These are phyloP conservation scores for Globomyces pollinis-pini DNA, from an alignment of 192 early-diverging fungal genomes.

Conservation along the genomic window DNA sequence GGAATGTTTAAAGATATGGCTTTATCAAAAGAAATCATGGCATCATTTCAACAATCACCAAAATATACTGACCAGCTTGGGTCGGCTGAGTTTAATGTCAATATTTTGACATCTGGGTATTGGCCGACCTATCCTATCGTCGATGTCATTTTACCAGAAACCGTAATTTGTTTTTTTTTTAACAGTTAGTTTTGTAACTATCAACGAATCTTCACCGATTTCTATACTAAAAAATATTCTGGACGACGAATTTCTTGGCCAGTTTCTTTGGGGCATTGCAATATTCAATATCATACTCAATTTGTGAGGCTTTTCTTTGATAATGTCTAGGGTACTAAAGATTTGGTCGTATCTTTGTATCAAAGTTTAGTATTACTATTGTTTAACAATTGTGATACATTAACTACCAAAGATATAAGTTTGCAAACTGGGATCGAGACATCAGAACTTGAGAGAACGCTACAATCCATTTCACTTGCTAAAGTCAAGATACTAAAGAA, in stretches of 20 bases:
- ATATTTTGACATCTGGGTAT: constrained; percentile 75
- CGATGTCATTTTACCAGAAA: constrained; percentile 58
- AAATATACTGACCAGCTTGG: constrained; percentile 20
- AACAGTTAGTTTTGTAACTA: constrained; percentile 38
- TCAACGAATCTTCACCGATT: constrained; percentile 25
- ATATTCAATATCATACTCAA: not conserved
- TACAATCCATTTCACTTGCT: constrained; percentile 84
- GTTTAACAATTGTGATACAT: constrained; percentile 46
- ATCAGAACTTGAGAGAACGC: constrained; percentile 68
- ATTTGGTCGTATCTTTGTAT: constrained; percentile 36
- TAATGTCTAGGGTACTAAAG: constrained; percentile 48
- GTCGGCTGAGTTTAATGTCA: constrained; percentile 60
- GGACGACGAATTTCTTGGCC: constrained; percentile 85
- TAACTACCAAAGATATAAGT: constrained; percentile 60
- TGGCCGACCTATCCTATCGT: constrained; percentile 88
- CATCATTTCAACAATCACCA: constrained; percentile 34
- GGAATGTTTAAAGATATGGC: constrained; percentile 97
- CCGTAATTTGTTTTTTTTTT: constrained; percentile 48
- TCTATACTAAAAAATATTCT: constrained; percentile 73
- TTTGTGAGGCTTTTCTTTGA: constrained; percentile 49
- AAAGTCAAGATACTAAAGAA: constrained; percentile 34
- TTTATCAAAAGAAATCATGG: constrained; percentile 65
- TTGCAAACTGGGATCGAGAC: constrained; percentile 63
- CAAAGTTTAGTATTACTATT: constrained; percentile 46
- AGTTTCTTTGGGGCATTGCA: constrained; percentile 67